These are phyloP conservation scores for Alternaria burnsii DNA, from an alignment of 2,329 filamentous ascomycete species.

Conservation along the genomic window DNA sequence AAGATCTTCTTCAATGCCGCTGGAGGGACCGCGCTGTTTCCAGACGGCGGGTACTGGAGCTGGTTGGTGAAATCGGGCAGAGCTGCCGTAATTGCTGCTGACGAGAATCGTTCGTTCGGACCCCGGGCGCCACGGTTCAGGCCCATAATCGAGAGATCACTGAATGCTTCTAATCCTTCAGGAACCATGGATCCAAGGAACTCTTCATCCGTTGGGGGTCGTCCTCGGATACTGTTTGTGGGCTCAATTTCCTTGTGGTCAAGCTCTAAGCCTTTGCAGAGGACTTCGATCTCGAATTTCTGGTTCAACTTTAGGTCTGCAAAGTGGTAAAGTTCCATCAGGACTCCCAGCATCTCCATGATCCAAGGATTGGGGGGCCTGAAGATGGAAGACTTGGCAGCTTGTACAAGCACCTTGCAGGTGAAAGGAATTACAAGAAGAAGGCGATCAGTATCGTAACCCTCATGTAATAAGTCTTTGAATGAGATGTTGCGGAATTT, in stretches of 20 bases:
- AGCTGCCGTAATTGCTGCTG: conserved; percentile 77
- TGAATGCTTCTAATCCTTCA: conserved; percentile 81
- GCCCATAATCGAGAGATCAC: conserved; percentile 70
- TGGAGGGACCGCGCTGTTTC: conserved; percentile 75
- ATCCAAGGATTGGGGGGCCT: conserved; percentile 96
- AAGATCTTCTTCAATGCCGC: conserved; percentile 76
- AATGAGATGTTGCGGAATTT: conserved; percentile 97
- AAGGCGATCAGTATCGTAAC: conserved; percentile 88
- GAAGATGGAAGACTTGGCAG: conserved; percentile 85
- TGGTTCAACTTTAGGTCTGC: conserved; percentile 94
- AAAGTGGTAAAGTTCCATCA: conserved; percentile 93
- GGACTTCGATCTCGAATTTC: conserved; percentile 97
- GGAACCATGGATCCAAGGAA: conserved; percentile 62
- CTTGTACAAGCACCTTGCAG: conserved; percentile 92
- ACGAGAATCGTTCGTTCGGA: conserved; percentile 76
- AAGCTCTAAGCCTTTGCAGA: conserved; percentile 91
- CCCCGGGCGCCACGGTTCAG: conserved; percentile 71
- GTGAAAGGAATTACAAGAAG: conserved; percentile 96
- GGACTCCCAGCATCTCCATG: conserved; percentile 90
- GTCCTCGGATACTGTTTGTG: conserved; percentile 83
- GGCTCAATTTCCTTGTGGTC: conserved; percentile 92
- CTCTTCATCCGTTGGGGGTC: conserved; percentile 70
- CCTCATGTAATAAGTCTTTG: conserved; percentile 92
- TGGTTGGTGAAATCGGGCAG: conserved; percentile 85
- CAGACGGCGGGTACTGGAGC: conserved; percentile 76